Percentiles rank a stretch among this genome's conserved stretches.
Evolutionary conservation across 495 filamentous ascomycete species (phyloP).

Genomic region (Parmelia sp.): DNA sequence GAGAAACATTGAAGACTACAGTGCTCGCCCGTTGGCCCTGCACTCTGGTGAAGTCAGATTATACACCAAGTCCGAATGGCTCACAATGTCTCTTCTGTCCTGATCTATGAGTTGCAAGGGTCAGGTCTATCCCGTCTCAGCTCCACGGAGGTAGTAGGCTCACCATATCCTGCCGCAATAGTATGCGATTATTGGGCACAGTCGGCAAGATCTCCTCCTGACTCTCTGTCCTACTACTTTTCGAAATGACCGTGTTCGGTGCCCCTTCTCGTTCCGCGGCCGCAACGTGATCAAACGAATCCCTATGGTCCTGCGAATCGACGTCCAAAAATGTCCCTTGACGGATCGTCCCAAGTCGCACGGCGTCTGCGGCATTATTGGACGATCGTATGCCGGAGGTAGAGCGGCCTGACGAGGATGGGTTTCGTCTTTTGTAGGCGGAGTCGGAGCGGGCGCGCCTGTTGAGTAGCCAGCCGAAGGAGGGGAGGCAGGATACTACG

Average conservation of each 20-base stretch:
- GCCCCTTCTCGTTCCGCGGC: slow-evolving; percentile 1
- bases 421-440: slow-evolving; percentile 13
- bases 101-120: background rate
- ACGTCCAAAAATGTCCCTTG: slow-evolving; percentile 8
- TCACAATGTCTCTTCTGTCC: slow-evolving; percentile 14
- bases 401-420: slow-evolving; percentile 14
- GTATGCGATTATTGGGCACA: slow-evolving; percentile 7
- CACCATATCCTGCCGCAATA: slow-evolving; percentile 13
- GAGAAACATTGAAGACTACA: background rate
- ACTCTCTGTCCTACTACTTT: slow-evolving; percentile 6
- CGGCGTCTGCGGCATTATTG: background rate
- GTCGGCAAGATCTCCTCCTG: slow-evolving; percentile 8
- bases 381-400: slow-evolving; percentile 6
- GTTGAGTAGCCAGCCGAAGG: slow-evolving; percentile 18
- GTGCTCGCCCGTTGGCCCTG: background rate
- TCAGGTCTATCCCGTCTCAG: background rate
- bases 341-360: slow-evolving; percentile 13
- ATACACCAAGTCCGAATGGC: background rate
- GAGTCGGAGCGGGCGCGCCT: slow-evolving; percentile 8
- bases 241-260: slow-evolving; percentile 10
- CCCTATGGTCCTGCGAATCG: background rate
- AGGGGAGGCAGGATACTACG: slow-evolving; percentile 21
- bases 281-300: slow-evolving; percentile 1
- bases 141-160: background rate
- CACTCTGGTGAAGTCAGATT: background rate